These are phyloP conservation scores for Xylaria sp. DNA, from an alignment of 2,329 filamentous ascomycete genomes.

Conservation along the genomic window DNA sequence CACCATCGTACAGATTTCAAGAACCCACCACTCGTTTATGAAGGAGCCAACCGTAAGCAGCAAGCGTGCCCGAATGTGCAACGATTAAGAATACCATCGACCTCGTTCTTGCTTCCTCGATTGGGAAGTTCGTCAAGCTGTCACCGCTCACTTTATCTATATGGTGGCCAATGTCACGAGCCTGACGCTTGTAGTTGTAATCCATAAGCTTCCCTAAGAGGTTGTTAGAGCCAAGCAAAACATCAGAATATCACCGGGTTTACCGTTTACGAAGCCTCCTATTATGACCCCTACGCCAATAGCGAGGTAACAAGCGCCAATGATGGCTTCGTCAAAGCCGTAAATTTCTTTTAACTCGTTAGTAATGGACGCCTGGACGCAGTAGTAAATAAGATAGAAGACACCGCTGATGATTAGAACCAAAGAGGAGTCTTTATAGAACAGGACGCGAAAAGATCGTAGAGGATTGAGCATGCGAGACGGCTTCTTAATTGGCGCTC, in stretches of 20 bases:
- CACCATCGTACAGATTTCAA: neutral
- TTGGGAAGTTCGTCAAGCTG: slow-evolving; percentile 23
- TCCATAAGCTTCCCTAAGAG: slow-evolving; percentile 20
- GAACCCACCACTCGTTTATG: slow-evolving; percentile 23
- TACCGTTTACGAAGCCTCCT: neutral
- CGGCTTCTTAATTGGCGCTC: neutral
- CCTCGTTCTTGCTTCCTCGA: slow-evolving; percentile 20
- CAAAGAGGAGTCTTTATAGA: neutral
- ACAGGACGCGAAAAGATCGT: neutral
- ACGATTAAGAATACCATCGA: slow-evolving; percentile 15
- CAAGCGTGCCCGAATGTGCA: slow-evolving; percentile 13
- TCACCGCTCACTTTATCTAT: slow-evolving; percentile 25
- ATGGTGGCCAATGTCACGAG: slow-evolving; percentile 10
- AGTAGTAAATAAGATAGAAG: slow-evolving; percentile 8
- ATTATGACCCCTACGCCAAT: neutral
- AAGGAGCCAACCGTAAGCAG: slow-evolving; percentile 25
- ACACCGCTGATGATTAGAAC: neutral
- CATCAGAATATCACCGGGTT: neutral
- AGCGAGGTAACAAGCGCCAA: neutral
- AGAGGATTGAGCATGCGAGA: neutral
- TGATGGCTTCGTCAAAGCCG: neutral
- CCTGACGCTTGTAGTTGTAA: slow-evolving; percentile 18
- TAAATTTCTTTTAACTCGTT: slow-evolving; percentile 3
- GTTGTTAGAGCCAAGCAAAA: neutral
- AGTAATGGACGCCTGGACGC: neutral